Evolutionary conservation across 306 rosid species (phyloP), one percentile per base, ranked within the genome.

Genomic region (Calophaca sinica): DNA sequence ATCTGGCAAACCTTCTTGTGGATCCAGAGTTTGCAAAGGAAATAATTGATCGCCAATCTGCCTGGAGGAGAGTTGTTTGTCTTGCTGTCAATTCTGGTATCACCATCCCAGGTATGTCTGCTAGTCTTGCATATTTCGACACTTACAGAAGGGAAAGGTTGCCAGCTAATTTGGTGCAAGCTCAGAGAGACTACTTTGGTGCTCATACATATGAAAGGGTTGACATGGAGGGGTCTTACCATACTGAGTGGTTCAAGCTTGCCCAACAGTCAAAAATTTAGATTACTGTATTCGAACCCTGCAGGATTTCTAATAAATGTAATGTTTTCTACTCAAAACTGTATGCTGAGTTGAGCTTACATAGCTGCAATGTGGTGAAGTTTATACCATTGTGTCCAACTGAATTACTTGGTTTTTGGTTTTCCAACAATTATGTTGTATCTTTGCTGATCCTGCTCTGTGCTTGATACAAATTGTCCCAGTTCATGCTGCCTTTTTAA

Each of bases 211-310:
- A 90, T 65, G 93, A 93, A 82, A 85, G 96, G 84, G 75, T 73
- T 60, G 98, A 90, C 35, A 29, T 64, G 0, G 93, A 89, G 41
- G 96, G 98, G n/a, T 78, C 96, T 32, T 93, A 85, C 90, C 98
- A 93, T 53, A 90, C 98, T 5, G 96, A 93, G 73, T 93, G 98
- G 98, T 93, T 90, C 96, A 90, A 89, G 91, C 86, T 93, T 46
- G 93, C 97, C 28, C 84, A 81, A 72, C 91, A 84, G 79, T 87
- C 84, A 5, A 86, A 73, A 84, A 63, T 59, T 46, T 90, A 87
- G 82, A 77, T 79, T 57, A 49, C 76, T 68, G 31, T 44, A 67
- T 66, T 72, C 5, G 12, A n/a, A 44, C 54, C 13, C 36, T 13
- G 55, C 78, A 12, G 54, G 75, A 74, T 76, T 75, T 66, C 53